Evolutionary conservation across 768 basidiomycete species (phyloP), one percentile per base, ranked within the genome.

Genomic region (Suillus luteus): DNA sequence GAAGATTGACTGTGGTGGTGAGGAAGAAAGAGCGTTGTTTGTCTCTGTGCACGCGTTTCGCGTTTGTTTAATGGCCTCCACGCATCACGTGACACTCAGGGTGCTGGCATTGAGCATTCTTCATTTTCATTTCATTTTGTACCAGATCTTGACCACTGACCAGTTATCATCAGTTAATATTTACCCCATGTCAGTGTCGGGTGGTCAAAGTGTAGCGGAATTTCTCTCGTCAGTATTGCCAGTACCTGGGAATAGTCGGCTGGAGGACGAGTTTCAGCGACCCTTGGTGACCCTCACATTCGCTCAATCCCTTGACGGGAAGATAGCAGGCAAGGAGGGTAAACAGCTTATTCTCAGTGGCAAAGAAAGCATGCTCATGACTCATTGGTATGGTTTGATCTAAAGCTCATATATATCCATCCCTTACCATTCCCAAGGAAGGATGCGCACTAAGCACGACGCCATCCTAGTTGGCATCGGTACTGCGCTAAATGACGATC

Each of bases 381-480:
- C 96, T 12, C 96, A 99, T 75, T 92, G 92, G 95, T 94, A 70
- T 66, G 83, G 67, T 54, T 27, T 31, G 19, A 11, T 63, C 24
- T 38, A 27, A 40, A 31, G 61, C 61, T 48, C 19, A 37, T 19
- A 58, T 33, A 49, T 37, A n/a, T 43, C 22, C n/a, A 41, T 19
- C 49, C 59, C 60, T 57, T 52, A 69, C 40, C 12, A 44, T 37
- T 59, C 19, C 27, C 22, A 55, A 65, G 55, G 58, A 67, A 96
- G 95, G 88, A 87, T 99, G 86, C 82, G 96, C 66, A 83, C 93
- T 0, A 85, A 93, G 83, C 96, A 99, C 76, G 93, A 97, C 70
- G 95, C 85, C 10, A 98, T 99, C 64, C 78, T 99, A 15, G 82
- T 99, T 51, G 96, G 96, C 2, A 85, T 95, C 43, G 92, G 91